A percentile compares a stretch with the other conserved stretches of the same genome.
Evolutionary conservation across 495 filamentous ascomycete genomes (phyloP).

Genomic region (Trichodelitschia bisporula): DNA sequence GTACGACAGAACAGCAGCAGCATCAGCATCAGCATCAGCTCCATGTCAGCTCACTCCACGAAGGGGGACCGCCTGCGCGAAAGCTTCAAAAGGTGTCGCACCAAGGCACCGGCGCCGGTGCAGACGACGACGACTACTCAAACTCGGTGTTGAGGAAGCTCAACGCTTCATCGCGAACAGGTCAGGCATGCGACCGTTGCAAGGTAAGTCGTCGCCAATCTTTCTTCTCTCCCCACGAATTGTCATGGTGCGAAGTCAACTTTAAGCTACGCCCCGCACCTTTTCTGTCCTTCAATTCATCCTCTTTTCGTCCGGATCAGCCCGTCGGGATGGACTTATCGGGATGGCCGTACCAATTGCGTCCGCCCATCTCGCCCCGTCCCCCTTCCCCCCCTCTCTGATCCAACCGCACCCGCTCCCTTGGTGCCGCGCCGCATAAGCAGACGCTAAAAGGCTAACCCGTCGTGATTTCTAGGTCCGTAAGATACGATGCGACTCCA

Average conservation of each 20-base stretch:
- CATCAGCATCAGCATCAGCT: no score
- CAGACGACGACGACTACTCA: no score
- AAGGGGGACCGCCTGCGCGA: no score
- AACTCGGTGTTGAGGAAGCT: no score
- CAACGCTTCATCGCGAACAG: no score
- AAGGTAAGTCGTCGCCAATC: constrained; percentile 29
- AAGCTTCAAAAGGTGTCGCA: no score
- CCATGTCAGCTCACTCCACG: no score
- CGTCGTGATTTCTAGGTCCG: constrained; percentile 43
- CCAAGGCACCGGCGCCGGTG: no score
- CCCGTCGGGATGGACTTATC: no score
- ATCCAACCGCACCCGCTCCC: constrained; percentile 2
- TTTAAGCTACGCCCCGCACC: no score
- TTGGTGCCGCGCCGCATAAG: constrained; percentile 1
- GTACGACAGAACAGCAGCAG: no score
- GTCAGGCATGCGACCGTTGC: constrained; percentile 80
- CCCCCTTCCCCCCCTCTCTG: not conserved
- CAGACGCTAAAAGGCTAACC: not conserved
- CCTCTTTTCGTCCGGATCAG: not conserved
- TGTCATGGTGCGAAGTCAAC: constrained; percentile 1
- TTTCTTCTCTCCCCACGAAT: constrained; percentile 1
- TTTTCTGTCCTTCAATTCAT: not conserved
- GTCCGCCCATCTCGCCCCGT: not conserved
- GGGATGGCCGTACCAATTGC: not conserved
- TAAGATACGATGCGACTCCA: constrained; percentile 60